Evolutionary conservation across 805 yeast genomes (phyloP).

Genomic region (Kodamaea lidongshanica): DNA sequence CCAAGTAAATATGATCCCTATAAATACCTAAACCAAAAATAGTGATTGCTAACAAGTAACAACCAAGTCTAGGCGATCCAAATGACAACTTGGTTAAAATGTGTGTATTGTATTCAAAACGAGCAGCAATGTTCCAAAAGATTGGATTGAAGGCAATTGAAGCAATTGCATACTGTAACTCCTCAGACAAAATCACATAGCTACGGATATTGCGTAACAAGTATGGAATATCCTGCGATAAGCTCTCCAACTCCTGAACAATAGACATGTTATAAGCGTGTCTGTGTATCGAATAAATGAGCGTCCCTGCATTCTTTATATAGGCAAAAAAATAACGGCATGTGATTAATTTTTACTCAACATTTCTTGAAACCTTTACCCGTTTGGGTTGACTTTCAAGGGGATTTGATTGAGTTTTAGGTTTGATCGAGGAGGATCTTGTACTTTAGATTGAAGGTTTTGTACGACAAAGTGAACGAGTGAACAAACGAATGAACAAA

Average conservation of each 20-base stretch:
- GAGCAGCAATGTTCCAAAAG: slow-evolving; percentile 92
- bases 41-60: slow-evolving; percentile 75
- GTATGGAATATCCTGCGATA: slow-evolving; percentile 15
- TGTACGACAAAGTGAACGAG: too few species aligned
- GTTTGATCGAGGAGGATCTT: too few species aligned
- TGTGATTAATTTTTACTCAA: slow-evolving; percentile 3
- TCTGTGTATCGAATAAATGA: too few species aligned
- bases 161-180: slow-evolving; percentile 40
- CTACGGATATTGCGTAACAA: slow-evolving; percentile 14
- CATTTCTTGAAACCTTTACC: slow-evolving; percentile 1
- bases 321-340: background rate
- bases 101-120: slow-evolving; percentile 75
- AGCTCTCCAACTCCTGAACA: slow-evolving; percentile 6
- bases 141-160: slow-evolving; percentile 87
- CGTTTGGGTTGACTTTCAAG: background rate
- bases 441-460: too few species aligned
- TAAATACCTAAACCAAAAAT: slow-evolving; percentile 81
- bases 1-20: slow-evolving; percentile 70
- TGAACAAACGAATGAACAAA: too few species aligned
- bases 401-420: too few species aligned
- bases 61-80: slow-evolving; percentile 58
- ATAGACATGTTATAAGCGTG: slow-evolving; percentile 5
- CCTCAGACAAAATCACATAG: slow-evolving; percentile 18
- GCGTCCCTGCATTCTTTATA: too few species aligned
- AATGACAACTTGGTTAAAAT: slow-evolving; percentile 69